Evolutionary conservation across 805 yeast species (phyloP).

Genomic region (Myxozyma kluyveri): DNA sequence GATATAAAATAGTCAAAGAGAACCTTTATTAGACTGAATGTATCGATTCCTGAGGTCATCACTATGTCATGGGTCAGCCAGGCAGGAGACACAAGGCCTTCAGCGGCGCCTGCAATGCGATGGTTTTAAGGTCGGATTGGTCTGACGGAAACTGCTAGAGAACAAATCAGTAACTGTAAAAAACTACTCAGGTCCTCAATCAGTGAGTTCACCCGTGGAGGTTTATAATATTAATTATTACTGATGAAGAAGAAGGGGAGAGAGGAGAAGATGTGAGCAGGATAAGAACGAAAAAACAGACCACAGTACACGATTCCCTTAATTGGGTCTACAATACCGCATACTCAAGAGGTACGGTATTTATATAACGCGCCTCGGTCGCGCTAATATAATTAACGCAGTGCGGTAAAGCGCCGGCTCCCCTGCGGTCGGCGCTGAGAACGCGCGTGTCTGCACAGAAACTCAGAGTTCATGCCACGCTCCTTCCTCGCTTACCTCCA

Average conservation of each 20-base stretch:
- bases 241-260: not conserved
- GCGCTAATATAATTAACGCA: too few species aligned
- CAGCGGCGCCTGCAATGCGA: conserved; percentile 30
- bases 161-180: not conserved
- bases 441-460: too few species aligned
- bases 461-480: too few species aligned
- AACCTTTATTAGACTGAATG: conserved; percentile 13
- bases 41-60: conserved; percentile 31
- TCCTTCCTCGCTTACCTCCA: too few species aligned
- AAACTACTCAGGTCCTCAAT: not conserved
- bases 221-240: not conserved
- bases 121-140: conserved; percentile 31
- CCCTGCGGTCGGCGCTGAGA: too few species aligned
- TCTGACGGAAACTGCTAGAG: conserved; percentile 10
- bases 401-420: too few species aligned
- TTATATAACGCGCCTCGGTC: too few species aligned
- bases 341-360: too few species aligned
- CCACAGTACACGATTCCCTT: too few species aligned
- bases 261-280: not conserved
- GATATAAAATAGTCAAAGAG: too few species aligned
- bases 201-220: not conserved
- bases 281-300: not conserved
- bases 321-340: too few species aligned
- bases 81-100: conserved; percentile 4
- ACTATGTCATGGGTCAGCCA: conserved; percentile 32